phyloP scores from a whole-genome alignment of 768 basidiomycete species.

The Lentinula sp. region DNA sequence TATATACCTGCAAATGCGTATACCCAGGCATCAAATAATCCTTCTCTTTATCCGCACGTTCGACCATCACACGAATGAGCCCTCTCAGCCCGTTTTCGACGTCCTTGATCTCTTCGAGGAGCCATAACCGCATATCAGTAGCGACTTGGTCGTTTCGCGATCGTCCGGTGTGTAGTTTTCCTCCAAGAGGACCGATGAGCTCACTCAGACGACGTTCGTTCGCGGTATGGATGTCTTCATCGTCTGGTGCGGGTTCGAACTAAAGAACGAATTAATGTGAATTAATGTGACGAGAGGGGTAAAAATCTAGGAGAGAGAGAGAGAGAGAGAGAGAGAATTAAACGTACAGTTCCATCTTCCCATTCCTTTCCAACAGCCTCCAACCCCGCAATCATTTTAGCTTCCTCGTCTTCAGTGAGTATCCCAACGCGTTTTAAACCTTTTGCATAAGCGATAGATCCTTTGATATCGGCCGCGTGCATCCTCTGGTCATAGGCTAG shows the following conservation, averaged over 20 bases:
- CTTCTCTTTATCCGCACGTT: slow-evolving; percentile 90
- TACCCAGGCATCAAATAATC: slow-evolving; percentile 92
- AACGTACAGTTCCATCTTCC: slow-evolving; percentile 66
- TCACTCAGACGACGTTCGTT: slow-evolving; percentile 94
- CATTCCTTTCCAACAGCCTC: slow-evolving; percentile 78
- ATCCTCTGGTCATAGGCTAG: slow-evolving; percentile 92
- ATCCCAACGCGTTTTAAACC: slow-evolving; percentile 78
- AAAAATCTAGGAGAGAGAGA: background rate
- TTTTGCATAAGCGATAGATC: slow-evolving; percentile 95
- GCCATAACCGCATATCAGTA: slow-evolving; percentile 97
- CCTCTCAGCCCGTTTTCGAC: slow-evolving; percentile 67
- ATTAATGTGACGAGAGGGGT: too few relatives aligned
- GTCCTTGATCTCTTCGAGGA: slow-evolving; percentile 68
- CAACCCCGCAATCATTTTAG: slow-evolving; percentile 69
- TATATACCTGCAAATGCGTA: slow-evolving; percentile 87
- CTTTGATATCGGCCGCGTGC: slow-evolving; percentile 86
- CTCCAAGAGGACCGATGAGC: slow-evolving; percentile 86
- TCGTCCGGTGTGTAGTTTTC: slow-evolving; percentile 95
- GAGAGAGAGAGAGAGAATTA: background rate
- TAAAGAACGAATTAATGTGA: slow-evolving; percentile 19
- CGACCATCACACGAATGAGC: slow-evolving; percentile 83
- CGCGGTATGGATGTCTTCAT: slow-evolving; percentile 98
- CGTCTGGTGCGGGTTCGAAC: slow-evolving; percentile 79
- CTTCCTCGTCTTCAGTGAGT: slow-evolving; percentile 70
- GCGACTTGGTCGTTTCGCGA: slow-evolving; percentile 98